Conservation (phyloP, 2,329 filamentous ascomycete species). For the Hortaea sp. region DNA sequence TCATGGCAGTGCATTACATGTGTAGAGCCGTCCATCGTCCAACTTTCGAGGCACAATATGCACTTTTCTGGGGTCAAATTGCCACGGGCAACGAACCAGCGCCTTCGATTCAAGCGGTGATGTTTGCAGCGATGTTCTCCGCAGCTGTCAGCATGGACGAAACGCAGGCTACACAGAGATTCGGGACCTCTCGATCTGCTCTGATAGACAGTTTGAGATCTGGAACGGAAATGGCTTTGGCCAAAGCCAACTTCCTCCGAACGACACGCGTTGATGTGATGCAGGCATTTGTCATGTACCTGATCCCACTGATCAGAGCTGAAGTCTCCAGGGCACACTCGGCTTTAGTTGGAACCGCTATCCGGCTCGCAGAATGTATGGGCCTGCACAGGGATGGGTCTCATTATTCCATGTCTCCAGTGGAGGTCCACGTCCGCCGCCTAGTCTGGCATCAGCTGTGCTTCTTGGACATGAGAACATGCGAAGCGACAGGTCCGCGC, state of each 20-base stretch:
- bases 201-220: slow-evolving; percentile 55
- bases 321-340: slow-evolving; percentile 67
- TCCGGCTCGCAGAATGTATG: slow-evolving; percentile 69
- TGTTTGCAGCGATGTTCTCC: slow-evolving; percentile 61
- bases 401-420: slow-evolving; percentile 52
- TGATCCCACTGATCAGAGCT: slow-evolving; percentile 62
- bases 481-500: slow-evolving; percentile 62
- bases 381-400: slow-evolving; percentile 62
- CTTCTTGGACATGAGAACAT: slow-evolving; percentile 65
- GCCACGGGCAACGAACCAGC: slow-evolving; percentile 50
- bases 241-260: slow-evolving; percentile 59
- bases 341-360: slow-evolving; percentile 59
- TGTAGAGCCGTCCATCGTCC: slow-evolving; percentile 58
- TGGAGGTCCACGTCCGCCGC: slow-evolving; percentile 62
- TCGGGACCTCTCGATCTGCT: slow-evolving; percentile 46
- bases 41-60: slow-evolving; percentile 56
- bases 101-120: slow-evolving; percentile 54
- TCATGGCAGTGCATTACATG: slow-evolving; percentile 56
- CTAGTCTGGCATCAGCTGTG: slow-evolving; percentile 70
- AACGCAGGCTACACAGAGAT: slow-evolving; percentile 39
- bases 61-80: slow-evolving; percentile 55
- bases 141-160: slow-evolving; percentile 58
- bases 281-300: slow-evolving; percentile 67
- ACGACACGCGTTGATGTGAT: slow-evolving; percentile 65
- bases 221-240: slow-evolving; percentile 57